Evolutionary conservation across 108 stramenopile genomes (phyloP).

Genomic region (Cyclotella choctawhatcheeana): DNA sequence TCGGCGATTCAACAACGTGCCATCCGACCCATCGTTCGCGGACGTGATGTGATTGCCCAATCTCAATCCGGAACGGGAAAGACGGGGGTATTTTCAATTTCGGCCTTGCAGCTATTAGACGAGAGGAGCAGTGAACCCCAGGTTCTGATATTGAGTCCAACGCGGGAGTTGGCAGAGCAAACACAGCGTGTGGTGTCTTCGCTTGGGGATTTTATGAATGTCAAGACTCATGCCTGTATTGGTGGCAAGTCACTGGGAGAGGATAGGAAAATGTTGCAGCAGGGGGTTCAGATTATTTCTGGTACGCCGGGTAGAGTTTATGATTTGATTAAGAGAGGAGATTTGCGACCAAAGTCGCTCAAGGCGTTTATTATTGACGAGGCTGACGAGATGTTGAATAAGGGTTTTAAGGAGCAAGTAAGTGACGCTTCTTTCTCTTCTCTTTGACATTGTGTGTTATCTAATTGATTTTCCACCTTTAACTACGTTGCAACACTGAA

Average conservation of each 20-base stretch:
- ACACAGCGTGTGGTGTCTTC: slow-evolving; percentile 99
- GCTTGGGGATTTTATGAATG: slow-evolving; percentile 98
- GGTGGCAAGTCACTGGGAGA: slow-evolving; percentile 99
- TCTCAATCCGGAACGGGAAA: slow-evolving; percentile 99
- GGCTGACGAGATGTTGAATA: slow-evolving; percentile 99
- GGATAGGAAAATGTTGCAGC: slow-evolving; percentile 98
- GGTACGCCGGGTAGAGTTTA: slow-evolving; percentile 99
- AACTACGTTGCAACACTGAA: too few species aligned
- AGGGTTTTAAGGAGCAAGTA: slow-evolving; percentile 99
- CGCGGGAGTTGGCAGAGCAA: slow-evolving; percentile 99
- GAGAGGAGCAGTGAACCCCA: slow-evolving; percentile 91
- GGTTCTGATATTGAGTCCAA: slow-evolving; percentile 97
- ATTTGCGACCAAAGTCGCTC: slow-evolving; percentile 91
- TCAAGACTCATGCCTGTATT: slow-evolving; percentile 98
- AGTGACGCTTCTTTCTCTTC: too few species aligned
- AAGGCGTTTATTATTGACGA: slow-evolving; percentile 99
- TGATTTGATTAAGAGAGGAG: slow-evolving; percentile 99
- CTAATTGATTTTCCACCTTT: too few species aligned
- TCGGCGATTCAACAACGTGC: slow-evolving; percentile 99
- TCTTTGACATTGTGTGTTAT: too few species aligned
- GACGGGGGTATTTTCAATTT: slow-evolving; percentile 99
- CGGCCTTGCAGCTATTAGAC: slow-evolving; percentile 96
- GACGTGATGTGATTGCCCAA: slow-evolving; percentile 99
- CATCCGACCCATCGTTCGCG: slow-evolving; percentile 96
- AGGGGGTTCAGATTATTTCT: slow-evolving; percentile 98